Evolutionary conservation across 164 flowering plant genomes (phyloP).

Genomic region (Santalum album): DNA sequence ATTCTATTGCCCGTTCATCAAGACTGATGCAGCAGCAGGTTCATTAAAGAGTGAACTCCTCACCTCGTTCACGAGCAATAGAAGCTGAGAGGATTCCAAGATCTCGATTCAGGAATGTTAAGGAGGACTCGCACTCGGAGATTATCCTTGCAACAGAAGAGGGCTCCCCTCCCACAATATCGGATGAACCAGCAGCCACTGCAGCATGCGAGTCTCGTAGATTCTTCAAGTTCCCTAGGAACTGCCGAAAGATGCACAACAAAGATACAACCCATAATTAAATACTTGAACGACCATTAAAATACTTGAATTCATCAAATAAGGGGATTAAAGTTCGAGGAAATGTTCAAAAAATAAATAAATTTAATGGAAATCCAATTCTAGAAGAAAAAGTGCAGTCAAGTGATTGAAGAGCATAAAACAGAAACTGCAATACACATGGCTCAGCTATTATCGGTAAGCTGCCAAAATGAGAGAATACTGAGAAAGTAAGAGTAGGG

Average conservation of each 20-base stretch:
- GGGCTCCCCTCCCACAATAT: conserved; percentile 52
- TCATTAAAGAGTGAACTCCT: conserved; percentile 18
- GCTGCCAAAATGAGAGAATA: too few relatives aligned
- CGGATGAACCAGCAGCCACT: conserved; percentile 71
- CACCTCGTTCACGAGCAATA: conserved; percentile 76
- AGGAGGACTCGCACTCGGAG: conserved; percentile 80
- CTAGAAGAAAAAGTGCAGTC: too few relatives aligned
- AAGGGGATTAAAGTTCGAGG: too few relatives aligned
- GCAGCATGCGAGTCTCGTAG: conserved; percentile 90
- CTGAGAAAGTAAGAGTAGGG: too few relatives aligned
- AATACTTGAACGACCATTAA: too few relatives aligned
- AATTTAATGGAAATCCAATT: too few relatives aligned
- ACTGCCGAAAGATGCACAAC: conserved; percentile 32
- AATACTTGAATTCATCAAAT: too few relatives aligned
- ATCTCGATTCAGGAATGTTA: conserved; percentile 83
- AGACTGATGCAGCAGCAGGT: background rate
- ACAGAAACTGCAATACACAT: too few relatives aligned
- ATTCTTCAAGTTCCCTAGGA: conserved; percentile 80
- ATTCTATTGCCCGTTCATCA: too few relatives aligned
- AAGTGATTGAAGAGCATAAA: too few relatives aligned
- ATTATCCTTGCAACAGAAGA: conserved; percentile 85
- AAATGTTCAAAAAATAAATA: too few relatives aligned
- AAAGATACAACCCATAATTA: background rate
- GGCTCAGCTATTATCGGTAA: too few relatives aligned
- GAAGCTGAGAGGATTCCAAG: conserved; percentile 89